phyloP scores from a whole-genome alignment of 73 alveolate genomes.

The Paramecium tetraurelia region DNA sequence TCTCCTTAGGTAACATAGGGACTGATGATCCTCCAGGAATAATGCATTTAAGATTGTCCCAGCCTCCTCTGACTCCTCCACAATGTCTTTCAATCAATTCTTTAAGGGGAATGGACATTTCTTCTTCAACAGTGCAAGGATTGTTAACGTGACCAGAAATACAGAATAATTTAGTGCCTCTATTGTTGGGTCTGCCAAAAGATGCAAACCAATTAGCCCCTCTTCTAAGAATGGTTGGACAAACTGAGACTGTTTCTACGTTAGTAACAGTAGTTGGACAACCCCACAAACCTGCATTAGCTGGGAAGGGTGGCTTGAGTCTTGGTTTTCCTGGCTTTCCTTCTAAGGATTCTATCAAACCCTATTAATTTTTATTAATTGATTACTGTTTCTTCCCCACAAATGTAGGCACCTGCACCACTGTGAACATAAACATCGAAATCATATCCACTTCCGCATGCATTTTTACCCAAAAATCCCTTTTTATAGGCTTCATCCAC shows the following conservation, averaged over 20 bases:
- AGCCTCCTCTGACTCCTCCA: constrained; percentile 93
- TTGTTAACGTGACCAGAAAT: constrained; percentile 89
- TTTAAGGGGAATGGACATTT: constrained; percentile 83
- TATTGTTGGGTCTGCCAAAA: constrained; percentile 84
- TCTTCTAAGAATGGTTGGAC: constrained; percentile 91
- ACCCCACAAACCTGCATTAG: constrained; percentile 89
- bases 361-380: constrained; percentile 72
- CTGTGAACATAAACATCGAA: constrained; percentile 70
- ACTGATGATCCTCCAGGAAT: constrained; percentile 95
- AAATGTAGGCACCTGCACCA: constrained; percentile 93
- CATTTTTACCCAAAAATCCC: constrained; percentile 77
- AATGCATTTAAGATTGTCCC: constrained; percentile 85
- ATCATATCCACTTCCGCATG: constrained; percentile 78
- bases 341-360: constrained; percentile 83
- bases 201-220: constrained; percentile 86
- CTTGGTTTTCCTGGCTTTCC: constrained; percentile 92
- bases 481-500: constrained; percentile 73
- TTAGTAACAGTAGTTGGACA: constrained; percentile 92
- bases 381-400: constrained; percentile 89
- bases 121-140: constrained; percentile 91
- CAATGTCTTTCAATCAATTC: constrained; percentile 87
- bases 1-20: constrained; percentile 78
- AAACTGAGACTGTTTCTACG: constrained; percentile 88
- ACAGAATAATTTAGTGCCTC: constrained; percentile 85
- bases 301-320: constrained; percentile 94